Evolutionary conservation across 2,329 filamentous ascomycete genomes (phyloP).

Genomic region (Fusarium sp.): DNA sequence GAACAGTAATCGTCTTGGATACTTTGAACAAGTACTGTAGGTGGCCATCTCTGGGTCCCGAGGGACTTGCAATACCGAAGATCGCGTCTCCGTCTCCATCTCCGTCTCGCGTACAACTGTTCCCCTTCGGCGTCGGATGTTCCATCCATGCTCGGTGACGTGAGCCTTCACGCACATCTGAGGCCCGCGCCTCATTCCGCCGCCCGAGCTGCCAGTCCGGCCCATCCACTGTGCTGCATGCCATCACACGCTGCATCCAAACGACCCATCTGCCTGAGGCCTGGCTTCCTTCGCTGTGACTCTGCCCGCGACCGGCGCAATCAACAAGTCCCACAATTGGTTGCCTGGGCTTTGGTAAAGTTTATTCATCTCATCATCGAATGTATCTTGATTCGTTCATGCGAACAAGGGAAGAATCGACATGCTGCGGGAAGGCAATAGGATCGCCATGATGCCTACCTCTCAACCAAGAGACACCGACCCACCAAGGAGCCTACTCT

Average conservation of each 20-base stretch:
- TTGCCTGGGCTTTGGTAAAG: background rate
- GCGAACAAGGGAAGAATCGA: background rate
- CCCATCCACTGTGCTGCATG: constrained; percentile 16
- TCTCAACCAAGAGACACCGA: background rate
- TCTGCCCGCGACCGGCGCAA: background rate
- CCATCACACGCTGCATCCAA: constrained; percentile 17
- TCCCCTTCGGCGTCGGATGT: background rate
- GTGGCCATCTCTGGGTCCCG: background rate
- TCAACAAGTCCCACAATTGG: background rate
- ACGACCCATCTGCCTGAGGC: constrained; percentile 24
- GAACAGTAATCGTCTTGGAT: background rate
- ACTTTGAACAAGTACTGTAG: background rate
- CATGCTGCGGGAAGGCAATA: background rate
- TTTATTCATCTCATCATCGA: background rate
- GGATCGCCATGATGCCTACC: background rate
- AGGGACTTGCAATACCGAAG: background rate
- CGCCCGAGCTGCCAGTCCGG: background rate
- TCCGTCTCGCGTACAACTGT: background rate
- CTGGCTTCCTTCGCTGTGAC: background rate
- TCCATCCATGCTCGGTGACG: background rate
- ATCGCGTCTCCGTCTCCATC: constrained; percentile 4
- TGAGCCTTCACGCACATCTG: background rate
- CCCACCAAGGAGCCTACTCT: constrained; percentile 47
- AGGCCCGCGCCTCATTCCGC: constrained; percentile 13
- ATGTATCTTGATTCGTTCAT: background rate